Conservation (phyloP, 2,329 filamentous ascomycete species). For the Neofusicoccum sp. region DNA sequence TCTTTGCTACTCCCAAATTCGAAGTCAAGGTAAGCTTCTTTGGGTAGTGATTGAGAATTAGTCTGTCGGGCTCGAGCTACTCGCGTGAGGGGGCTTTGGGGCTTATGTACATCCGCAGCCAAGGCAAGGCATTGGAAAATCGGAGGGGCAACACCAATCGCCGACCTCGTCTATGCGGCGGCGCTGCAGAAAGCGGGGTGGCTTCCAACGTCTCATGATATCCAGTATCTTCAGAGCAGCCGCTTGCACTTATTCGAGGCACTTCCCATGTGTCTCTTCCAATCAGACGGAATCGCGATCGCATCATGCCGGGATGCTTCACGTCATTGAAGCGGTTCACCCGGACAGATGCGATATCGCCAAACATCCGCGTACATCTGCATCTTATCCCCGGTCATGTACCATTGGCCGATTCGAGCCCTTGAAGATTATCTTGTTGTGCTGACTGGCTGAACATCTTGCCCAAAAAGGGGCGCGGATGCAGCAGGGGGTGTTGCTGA, state of each 20-base stretch:
- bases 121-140: conserved; percentile 1
- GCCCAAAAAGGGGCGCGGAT: background rate
- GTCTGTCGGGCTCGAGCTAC: background rate
- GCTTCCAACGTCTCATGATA: background rate
- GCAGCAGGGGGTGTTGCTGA: background rate
- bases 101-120: conserved; percentile 12
- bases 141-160: conserved; percentile 3
- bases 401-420: background rate
- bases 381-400: conserved; percentile 1
- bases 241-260: background rate
- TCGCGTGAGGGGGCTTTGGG: background rate
- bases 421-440: background rate
- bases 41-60: background rate
- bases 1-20: background rate
- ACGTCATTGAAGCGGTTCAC: conserved; percentile 5
- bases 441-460: conserved; percentile 2
- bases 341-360: background rate
- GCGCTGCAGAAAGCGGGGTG: conserved; percentile 11
- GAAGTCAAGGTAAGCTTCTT: conserved; percentile 2
- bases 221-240: background rate
- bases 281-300: conserved; percentile 10
- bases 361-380: background rate
- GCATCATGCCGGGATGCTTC: conserved; percentile 11
- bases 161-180: background rate
- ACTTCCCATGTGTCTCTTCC: background rate